Evolutionary conservation across 129 eudicot genomes (phyloP).

Genomic region (Escallonia rubra): DNA sequence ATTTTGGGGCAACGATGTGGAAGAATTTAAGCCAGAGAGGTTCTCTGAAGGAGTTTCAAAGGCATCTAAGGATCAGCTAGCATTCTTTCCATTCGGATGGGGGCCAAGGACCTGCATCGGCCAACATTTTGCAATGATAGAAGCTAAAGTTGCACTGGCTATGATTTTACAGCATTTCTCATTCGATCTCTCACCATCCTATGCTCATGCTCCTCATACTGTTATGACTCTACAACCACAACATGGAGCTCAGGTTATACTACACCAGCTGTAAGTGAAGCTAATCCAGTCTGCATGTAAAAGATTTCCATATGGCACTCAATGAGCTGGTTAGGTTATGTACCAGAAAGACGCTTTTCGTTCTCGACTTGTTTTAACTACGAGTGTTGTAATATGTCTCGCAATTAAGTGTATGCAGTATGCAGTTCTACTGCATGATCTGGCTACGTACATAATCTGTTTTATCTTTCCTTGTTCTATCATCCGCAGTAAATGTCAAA

Average conservation of each 20-base stretch:
- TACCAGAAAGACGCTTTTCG: no score
- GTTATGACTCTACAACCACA: constrained; percentile 62
- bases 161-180: constrained; percentile 54
- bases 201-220: constrained; percentile 56
- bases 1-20: constrained; percentile 56
- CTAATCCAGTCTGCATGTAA: background rate
- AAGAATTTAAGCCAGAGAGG: constrained; percentile 60
- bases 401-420: background rate
- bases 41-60: constrained; percentile 52
- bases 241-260: constrained; percentile 51
- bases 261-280: constrained; percentile 22
- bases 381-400: background rate
- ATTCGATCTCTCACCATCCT: constrained; percentile 54
- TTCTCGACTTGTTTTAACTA: background rate
- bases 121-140: constrained; percentile 49
- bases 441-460: no score
- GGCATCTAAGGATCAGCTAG: constrained; percentile 39
- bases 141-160: constrained; percentile 54
- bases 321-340: background rate
- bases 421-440: no score
- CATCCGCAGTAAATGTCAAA: no score
- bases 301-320: background rate
- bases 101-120: constrained; percentile 71
- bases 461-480: no score
- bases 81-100: constrained; percentile 61